These are phyloP conservation scores for Dryadomyces quercivorus DNA, from an alignment of 2,329 filamentous ascomycete species.

Conservation along the genomic window DNA sequence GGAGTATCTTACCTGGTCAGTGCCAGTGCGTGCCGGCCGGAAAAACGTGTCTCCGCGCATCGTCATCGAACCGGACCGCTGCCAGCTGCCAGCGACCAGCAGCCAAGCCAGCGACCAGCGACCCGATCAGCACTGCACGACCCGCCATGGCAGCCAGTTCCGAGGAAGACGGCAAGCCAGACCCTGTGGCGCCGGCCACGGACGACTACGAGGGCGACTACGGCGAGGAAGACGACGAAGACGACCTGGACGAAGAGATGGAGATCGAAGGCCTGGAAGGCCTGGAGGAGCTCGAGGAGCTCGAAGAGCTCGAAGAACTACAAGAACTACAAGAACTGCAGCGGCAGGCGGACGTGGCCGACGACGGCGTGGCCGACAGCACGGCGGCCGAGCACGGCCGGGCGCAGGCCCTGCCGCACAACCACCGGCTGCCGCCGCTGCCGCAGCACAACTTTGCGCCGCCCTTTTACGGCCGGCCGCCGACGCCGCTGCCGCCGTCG, in stretches of 20 bases:
- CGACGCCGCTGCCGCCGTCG: slow-evolving; percentile 83
- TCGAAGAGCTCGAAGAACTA: slow-evolving; percentile 15
- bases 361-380: too few relatives aligned
- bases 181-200: slow-evolving; percentile 5
- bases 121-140: background rate
- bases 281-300: slow-evolving; percentile 10
- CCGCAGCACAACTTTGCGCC: slow-evolving; percentile 51
- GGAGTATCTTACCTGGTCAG: too few relatives aligned
- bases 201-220: slow-evolving; percentile 14
- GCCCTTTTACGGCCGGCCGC: slow-evolving; percentile 95
- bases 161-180: slow-evolving; percentile 13
- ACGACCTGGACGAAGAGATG: slow-evolving; percentile 13
- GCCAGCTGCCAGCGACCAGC: background rate
- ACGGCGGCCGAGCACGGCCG: too few relatives aligned
- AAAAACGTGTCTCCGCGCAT: too few relatives aligned
- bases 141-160: slow-evolving; percentile 6
- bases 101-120: background rate
- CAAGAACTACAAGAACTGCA: slow-evolving; percentile 5
- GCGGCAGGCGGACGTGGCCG: slow-evolving; percentile 11
- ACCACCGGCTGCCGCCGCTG: slow-evolving; percentile 22
- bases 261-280: too few relatives aligned
- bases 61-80: too few relatives aligned
- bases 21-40: too few relatives aligned
- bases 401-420: too few relatives aligned
- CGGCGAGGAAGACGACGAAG: slow-evolving; percentile 12